Evolutionary conservation across 192 early-diverging fungal genomes (phyloP).

Genomic region (Umbelopsis ramanniana): DNA sequence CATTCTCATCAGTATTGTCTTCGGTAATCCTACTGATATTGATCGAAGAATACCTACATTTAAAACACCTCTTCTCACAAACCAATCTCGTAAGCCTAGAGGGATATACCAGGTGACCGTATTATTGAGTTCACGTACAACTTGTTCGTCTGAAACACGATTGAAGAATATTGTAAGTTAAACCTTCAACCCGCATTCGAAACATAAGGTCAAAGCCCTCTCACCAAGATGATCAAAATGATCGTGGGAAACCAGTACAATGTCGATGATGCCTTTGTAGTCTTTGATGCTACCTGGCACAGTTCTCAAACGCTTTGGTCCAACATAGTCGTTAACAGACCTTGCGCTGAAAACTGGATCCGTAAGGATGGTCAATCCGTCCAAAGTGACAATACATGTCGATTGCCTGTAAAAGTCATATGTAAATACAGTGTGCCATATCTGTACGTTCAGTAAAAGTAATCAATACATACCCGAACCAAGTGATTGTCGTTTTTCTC

Average conservation of each 20-base stretch:
- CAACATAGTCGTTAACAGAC: conserved; percentile 39
- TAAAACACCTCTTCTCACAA: conserved; percentile 45
- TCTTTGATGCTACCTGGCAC: conserved; percentile 51
- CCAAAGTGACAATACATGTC: conserved; percentile 59
- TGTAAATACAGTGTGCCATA: background rate
- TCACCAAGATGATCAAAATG: conserved; percentile 58
- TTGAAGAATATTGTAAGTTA: conserved; percentile 8
- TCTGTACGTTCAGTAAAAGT: background rate
- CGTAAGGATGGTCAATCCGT: conserved; percentile 55
- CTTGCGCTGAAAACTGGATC: conserved; percentile 46
- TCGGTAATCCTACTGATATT: too few relatives aligned
- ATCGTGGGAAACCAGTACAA: conserved; percentile 60
- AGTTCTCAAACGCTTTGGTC: conserved; percentile 55
- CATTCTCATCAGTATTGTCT: too few relatives aligned
- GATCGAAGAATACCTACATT: conserved; percentile 38
- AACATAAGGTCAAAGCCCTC: too few relatives aligned
- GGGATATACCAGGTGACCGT: conserved; percentile 60
- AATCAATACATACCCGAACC: conserved; percentile 34
- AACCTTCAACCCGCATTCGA: background rate
- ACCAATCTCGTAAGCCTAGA: conserved; percentile 54
- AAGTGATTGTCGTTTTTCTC: conserved; percentile 32
- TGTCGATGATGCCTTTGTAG: conserved; percentile 50
- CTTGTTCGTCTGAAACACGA: conserved; percentile 43
- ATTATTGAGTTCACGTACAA: conserved; percentile 54
- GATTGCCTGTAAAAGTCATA: conserved; percentile 45